Evolutionary conservation across 139 green algal genomes (phyloP), one percentile per base, ranked within the genome.

Genomic region (Marvania coccoides): DNA sequence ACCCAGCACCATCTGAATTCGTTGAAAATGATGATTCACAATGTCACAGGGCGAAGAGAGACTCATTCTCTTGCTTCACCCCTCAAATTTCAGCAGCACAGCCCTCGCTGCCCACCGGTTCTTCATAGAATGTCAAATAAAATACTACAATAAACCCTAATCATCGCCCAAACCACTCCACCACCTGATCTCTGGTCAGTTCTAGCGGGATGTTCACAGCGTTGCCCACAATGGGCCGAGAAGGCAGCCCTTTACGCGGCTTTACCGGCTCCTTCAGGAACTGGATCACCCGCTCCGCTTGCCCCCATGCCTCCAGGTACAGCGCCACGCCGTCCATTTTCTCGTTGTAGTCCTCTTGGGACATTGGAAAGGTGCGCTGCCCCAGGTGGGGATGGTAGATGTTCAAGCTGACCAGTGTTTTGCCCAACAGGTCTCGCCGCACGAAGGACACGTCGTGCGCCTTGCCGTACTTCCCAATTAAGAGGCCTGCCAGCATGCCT

Each of bases 291-390:
- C 39, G 26, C 42, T 75, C 61, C 6, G 29, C 58, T 31, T 81
- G 61, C 1, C 40, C 47, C 63, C 63, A 81, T 4, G 68, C 67
- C 64, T 61, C 47, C 13, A 83, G 51, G 47, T 74, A 75, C 3
- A 46, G 29, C 15, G 73, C 76, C 3, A 83, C 63, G 6, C 47
- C 54, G 34, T 80, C 73, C 38, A 83, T 37, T 40, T 83, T 80
- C 62, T 83, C 76, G 12, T 72, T 39, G 15, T 72, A 83, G 12
- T 76, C 63, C 46, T 69, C 58, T 47, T 73, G 67, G 3, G 7
- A 69, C 72, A 83, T 78, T 6, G 76, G 76, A 58, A 83, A 83
- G 53, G 39, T 64, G 26, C 65, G 71, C 73, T 81, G 72, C 31
- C 51, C 71, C 10, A 80, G 67, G 61, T 80, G 62, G 10, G 54